A percentile compares a stretch with the other conserved stretches of the same genome.
phyloP scores from a whole-genome alignment of 2,329 filamentous ascomycete species.

The Cryphonectria parasitica region DNA sequence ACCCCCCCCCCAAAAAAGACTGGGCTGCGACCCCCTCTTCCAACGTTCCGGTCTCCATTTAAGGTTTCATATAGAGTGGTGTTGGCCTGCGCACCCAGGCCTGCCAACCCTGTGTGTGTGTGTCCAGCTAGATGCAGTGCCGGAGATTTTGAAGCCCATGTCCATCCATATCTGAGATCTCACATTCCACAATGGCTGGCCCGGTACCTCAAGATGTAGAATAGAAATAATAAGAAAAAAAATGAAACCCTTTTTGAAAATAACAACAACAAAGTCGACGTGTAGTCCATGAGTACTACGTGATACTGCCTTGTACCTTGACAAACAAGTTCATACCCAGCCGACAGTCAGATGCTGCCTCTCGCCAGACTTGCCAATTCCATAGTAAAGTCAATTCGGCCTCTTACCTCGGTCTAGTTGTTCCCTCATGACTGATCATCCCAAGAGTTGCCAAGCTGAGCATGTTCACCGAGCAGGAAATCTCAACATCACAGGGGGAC shows the following conservation, averaged over 20 bases:
- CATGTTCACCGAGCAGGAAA: not conserved
- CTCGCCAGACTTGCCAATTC: too few species aligned
- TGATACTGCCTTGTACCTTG: not conserved
- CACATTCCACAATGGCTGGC: slow-evolving; percentile 1
- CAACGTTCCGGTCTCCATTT: not conserved
- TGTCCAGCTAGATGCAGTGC: slow-evolving; percentile 4
- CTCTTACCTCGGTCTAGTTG: not conserved
- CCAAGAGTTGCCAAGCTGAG: not conserved
- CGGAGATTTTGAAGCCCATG: slow-evolving; percentile 9
- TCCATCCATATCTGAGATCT: slow-evolving; percentile 2
- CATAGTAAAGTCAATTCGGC: not conserved
- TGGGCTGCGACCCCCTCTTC: not conserved
- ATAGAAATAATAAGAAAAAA: too few species aligned
- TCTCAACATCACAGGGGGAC: not conserved
- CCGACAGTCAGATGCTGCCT: not conserved
- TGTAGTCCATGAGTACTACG: not conserved
- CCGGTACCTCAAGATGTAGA: not conserved
- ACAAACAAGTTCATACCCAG: not conserved
- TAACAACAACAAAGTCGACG: not conserved
- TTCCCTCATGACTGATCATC: slow-evolving; percentile 1
- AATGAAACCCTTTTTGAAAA: not conserved
- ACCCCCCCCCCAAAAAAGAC: not conserved
- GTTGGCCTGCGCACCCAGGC: not conserved
- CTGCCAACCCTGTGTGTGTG: not conserved
- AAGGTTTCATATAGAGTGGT: slow-evolving; percentile 20